phyloP scores from a whole-genome alignment of 73 alveolate genomes.

The Tetrahymena elliotti region DNA sequence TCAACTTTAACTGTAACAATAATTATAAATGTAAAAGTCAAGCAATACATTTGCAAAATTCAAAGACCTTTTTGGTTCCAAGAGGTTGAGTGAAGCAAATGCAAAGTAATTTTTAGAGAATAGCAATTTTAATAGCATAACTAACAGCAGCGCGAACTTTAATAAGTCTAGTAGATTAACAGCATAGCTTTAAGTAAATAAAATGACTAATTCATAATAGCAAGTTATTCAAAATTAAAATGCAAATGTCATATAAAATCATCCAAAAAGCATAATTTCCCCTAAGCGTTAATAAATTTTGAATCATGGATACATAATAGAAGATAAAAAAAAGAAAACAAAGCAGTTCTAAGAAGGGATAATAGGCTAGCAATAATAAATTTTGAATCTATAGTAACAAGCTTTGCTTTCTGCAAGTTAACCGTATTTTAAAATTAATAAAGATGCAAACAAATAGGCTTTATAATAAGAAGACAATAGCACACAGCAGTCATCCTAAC shows the following conservation, averaged over 20 bases:
- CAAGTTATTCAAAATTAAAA: not conserved
- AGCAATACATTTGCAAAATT: not conserved
- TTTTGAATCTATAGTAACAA: not conserved
- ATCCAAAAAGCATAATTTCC: not conserved
- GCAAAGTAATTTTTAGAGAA: not conserved
- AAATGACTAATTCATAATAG: not conserved
- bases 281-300: not conserved
- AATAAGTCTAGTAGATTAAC: not conserved
- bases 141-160: not conserved
- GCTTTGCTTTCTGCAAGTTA: not conserved
- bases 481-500: not conserved
- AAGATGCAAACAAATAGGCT: not conserved
- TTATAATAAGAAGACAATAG: not conserved
- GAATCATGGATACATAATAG: not conserved
- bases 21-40: not conserved
- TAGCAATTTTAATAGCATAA: not conserved
- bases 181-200: not conserved
- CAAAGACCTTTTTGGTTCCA: not conserved
- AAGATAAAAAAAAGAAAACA: not conserved
- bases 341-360: not conserved
- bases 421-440: not conserved
- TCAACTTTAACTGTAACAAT: not conserved
- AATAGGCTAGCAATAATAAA: not conserved
- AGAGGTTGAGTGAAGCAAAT: not conserved
- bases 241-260: not conserved